Evolutionary conservation across 2,329 filamentous ascomycete genomes (phyloP).

Genomic region (Paraphaeosphaeria minitans): DNA sequence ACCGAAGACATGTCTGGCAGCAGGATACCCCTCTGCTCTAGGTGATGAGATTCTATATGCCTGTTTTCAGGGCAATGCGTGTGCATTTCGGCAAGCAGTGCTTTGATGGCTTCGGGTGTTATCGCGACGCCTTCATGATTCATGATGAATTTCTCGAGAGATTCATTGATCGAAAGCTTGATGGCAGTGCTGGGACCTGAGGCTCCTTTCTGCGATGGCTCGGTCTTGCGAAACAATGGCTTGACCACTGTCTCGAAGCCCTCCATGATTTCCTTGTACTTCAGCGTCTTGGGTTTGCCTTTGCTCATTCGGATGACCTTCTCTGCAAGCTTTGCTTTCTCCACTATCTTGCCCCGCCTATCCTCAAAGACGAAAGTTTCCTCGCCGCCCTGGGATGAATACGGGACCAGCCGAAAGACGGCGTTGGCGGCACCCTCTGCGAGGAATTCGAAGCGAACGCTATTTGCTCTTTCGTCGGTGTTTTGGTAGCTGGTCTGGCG

Average conservation of each 20-base stretch:
- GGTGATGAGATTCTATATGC: constrained; percentile 16
- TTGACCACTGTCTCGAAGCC: constrained; percentile 34
- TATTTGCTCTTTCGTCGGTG: background rate
- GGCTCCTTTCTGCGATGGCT: background rate
- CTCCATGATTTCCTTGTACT: constrained; percentile 29
- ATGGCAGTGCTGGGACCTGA: background rate
- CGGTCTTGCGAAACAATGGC: constrained; percentile 30
- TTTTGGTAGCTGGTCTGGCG: background rate
- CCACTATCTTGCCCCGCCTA: constrained; percentile 14
- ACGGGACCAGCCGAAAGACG: constrained; percentile 34
- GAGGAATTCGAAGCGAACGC: constrained; percentile 28
- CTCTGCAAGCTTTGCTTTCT: constrained; percentile 13
- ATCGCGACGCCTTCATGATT: constrained; percentile 25
- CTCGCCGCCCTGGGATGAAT: background rate
- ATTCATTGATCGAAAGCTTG: constrained; percentile 11
- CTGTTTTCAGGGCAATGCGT: constrained; percentile 7
- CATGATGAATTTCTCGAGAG: constrained; percentile 24
- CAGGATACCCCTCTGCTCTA: constrained; percentile 28
- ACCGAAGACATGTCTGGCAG: constrained; percentile 39
- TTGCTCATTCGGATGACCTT: constrained; percentile 40
- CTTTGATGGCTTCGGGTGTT: constrained; percentile 4
- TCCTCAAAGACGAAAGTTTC: constrained; percentile 25
- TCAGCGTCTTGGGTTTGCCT: constrained; percentile 33
- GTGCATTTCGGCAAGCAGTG: constrained; percentile 3
- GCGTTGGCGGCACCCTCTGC: constrained; percentile 44